Evolutionary conservation across 805 yeast genomes (phyloP), one percentile per base, ranked within the genome.

Genomic region (Candida berthetii): DNA sequence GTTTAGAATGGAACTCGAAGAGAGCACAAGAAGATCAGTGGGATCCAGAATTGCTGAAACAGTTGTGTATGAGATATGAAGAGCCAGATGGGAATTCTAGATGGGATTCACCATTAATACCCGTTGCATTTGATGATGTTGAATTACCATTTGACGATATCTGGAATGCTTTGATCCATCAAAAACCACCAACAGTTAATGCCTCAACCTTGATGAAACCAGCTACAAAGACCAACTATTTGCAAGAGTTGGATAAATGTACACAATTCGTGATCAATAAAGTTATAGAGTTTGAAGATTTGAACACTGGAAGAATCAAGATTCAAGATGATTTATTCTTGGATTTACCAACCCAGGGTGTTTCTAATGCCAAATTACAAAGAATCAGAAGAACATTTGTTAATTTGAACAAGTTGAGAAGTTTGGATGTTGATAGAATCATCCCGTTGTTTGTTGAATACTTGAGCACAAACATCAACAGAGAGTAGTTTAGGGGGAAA

Each of bases 91-190:
- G 80, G 27, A 76, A 77, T 53, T 77, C 82, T 22, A 66, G 96
- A 45, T 93, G 99, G 99, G 99, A 93, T 56, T 79, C 95, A 4
- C 99, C 99, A 6, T 65, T 91, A 46, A 81, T 89, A 55, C 78
- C 87, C 0, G 62, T 90, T 1, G 74, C 73, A 68, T 52, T 52
- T 15, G 78, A 74, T 38, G 81, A 82, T 27, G 66, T 66, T 14
- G 63, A 61, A 3, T 54, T 82, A 20, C 85, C 89, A 0, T 60
- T 82, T 17, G 83, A 82, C 2, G 85, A 78, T 15, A 72, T 93
- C 2, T 80, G 83, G 80, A 72, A 72, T 38, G 73, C 79, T 1
- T 53, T 83, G 3, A 82, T 78, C 28, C 54, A 57, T 25, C 55
- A 61, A 10, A 72, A 76, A 59, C 73, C 85, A 40, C 70, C 85